phyloP scores from a whole-genome alignment of 768 basidiomycete species.

The Collybia sordida region DNA sequence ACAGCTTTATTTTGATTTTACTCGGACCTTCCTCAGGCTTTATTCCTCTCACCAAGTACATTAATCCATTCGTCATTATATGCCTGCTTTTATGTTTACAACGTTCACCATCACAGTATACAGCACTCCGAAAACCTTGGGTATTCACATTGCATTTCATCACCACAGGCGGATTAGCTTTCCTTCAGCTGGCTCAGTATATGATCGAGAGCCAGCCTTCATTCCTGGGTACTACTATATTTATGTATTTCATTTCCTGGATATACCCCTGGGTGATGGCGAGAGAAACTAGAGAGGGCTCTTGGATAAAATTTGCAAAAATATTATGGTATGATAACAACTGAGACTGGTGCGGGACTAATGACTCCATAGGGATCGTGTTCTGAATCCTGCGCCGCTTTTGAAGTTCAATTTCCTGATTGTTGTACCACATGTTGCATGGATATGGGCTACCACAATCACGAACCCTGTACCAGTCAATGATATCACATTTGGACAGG shows the following conservation, averaged over 20 bases:
- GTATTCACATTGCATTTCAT: neutral
- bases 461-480: constrained; percentile 5
- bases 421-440: constrained; percentile 4
- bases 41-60: neutral
- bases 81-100: neutral
- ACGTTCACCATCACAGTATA: neutral
- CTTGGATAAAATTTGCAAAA: neutral
- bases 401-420: constrained; percentile 8
- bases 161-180: neutral
- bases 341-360: neutral
- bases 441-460: constrained; percentile 7
- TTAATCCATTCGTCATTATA: neutral
- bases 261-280: neutral
- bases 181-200: too few relatives aligned
- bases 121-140: neutral
- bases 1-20: neutral
- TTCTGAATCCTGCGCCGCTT: constrained; percentile 6
- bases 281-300: neutral
- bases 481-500: constrained; percentile 8
- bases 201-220: neutral
- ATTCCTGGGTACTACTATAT: neutral
- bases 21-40: neutral
- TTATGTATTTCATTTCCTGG: neutral
- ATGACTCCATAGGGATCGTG: neutral
- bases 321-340: neutral